These are phyloP conservation scores for Calendula officinalis DNA, from an alignment of 129 eudicot species.

Conservation along the genomic window DNA sequence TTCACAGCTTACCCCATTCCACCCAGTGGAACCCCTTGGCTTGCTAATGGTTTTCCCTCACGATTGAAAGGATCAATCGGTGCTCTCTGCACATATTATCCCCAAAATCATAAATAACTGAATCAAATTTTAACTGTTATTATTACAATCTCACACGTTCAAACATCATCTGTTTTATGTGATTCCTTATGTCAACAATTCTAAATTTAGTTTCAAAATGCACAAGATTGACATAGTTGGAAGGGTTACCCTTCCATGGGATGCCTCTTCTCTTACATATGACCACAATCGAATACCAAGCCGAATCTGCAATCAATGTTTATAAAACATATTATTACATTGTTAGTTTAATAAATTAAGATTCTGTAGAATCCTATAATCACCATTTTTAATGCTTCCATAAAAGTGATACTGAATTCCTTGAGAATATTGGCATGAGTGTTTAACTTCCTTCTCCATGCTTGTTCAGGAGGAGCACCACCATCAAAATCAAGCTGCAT, in stretches of 20 bases:
- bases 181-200: not conserved
- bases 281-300: slow-evolving; percentile 94
- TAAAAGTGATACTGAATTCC: slow-evolving; percentile 88
- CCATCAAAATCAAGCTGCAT: slow-evolving; percentile 83
- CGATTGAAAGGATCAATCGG: slow-evolving; percentile 93
- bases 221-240: slow-evolving; percentile 3
- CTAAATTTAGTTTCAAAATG: not conserved
- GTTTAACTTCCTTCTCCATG: slow-evolving; percentile 88
- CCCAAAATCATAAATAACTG: not conserved
- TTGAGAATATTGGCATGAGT: slow-evolving; percentile 80
- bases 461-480: slow-evolving; percentile 92
- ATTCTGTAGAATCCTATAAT: not conserved
- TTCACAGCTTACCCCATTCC: slow-evolving; percentile 79
- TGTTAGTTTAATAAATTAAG: not conserved
- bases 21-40: slow-evolving; percentile 86
- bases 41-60: slow-evolving; percentile 73
- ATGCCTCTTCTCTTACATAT: slow-evolving; percentile 93
- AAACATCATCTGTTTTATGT: not conserved
- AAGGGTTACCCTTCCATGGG: slow-evolving; percentile 90
- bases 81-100: slow-evolving; percentile 61
- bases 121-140: not conserved
- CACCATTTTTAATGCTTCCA: slow-evolving; percentile 90
- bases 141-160: not conserved
- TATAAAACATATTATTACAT: not conserved
- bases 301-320: slow-evolving; percentile 48